phyloP scores from a whole-genome alignment of 2,329 filamentous ascomycete genomes.

The Aplosporella prunicola region DNA sequence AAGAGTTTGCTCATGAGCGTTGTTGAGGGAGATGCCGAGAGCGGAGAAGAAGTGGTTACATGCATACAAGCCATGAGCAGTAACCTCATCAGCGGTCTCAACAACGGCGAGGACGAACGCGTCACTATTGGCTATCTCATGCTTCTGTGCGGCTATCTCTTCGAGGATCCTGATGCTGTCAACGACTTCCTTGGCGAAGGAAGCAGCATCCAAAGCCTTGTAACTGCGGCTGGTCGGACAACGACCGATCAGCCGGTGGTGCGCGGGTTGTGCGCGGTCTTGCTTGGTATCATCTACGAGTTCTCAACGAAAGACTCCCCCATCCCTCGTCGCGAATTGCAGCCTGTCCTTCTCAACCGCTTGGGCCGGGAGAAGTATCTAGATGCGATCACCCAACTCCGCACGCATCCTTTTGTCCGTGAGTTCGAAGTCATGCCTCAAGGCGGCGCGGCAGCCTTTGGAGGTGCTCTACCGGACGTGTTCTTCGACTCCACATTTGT shows the following conservation, averaged over 20 bases:
- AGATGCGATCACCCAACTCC: constrained; percentile 66
- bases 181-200: constrained; percentile 90
- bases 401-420: constrained; percentile 67
- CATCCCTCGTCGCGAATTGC: constrained; percentile 69
- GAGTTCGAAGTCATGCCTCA: constrained; percentile 84
- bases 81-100: constrained; percentile 72
- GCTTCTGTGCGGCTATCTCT: constrained; percentile 81
- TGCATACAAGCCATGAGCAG: constrained; percentile 81
- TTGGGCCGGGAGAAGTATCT: constrained; percentile 83
- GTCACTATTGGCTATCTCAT: constrained; percentile 80
- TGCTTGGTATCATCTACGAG: constrained; percentile 86
- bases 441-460: constrained; percentile 31
- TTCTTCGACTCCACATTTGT: constrained; percentile 82
- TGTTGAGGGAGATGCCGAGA: constrained; percentile 78
- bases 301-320: constrained; percentile 97
- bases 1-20: constrained; percentile 74
- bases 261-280: constrained; percentile 71
- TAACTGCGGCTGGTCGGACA: constrained; percentile 61
- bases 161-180: constrained; percentile 82
- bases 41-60: constrained; percentile 89
- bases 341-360: constrained; percentile 64
- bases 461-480: constrained; percentile 60
- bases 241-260: constrained; percentile 55
- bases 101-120: constrained; percentile 66
- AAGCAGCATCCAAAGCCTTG: constrained; percentile 79